Evolutionary conservation across 1,284 basidiomycete genomes (phyloP), one percentile per base, ranked within the genome.

Genomic region (Cutaneotrichosporon mucoides): DNA sequence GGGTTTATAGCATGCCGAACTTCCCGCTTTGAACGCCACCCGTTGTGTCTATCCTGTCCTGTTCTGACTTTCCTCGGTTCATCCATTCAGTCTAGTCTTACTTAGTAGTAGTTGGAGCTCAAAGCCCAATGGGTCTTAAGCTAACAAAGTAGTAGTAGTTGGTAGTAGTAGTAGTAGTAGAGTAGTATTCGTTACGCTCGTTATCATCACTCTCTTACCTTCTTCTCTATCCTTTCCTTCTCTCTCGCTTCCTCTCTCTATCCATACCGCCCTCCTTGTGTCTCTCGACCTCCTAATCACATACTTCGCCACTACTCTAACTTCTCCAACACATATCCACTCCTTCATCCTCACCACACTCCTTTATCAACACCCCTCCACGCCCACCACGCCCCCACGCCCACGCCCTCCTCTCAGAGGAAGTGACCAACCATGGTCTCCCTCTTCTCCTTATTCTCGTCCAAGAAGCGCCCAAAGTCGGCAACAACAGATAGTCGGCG

Each of bases 391-490:
- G 41, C 47, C 33, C 34, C 44, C 41, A 36, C 11, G 2, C 49
- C 24, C 49, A 10, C 9, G 12, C 4, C 15, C 16, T 16, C 53
- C 16, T 40, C 34, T 10, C 46, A 40, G 12, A 15, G 41, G 42
- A 16, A 35, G 6, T 34, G 33, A 5, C 42, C 57, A 5, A 55
- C 35, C 51, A 73, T 73, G 71, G 70, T 72, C 47, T 73, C 71
- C 12, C 54, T 73, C 41, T 52, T 73, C 49, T 68, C 67, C 34
- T 65, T 72, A 63, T 72, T 73, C 64, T 58, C 59, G n/a, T 51
- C 49, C 15, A 72, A 72, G 62, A 71, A 69, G 61, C 68, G 69
- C 24, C 56, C 61, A 56, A 59, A 54, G 61, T 24, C 24, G 24
- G 24, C 24, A 24, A 24, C 24, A 24, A 13, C 47, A 42, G 43